Base-by-base conservation (phyloP, 1,284 basidiomycete species). In the Entoloma clypeatum region DNA sequence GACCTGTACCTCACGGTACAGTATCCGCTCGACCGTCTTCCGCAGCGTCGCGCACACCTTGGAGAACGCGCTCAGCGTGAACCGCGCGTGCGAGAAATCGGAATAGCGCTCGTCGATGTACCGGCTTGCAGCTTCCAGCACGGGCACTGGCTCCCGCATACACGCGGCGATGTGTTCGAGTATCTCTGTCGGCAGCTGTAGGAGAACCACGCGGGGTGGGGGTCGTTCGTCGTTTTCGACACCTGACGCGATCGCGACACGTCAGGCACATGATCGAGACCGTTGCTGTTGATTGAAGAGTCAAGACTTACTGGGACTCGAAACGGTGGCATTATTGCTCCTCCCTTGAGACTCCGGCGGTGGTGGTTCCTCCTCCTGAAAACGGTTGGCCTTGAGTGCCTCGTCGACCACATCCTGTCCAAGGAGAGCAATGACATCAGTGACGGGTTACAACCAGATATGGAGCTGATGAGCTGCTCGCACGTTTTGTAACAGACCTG, bases 101-200 rank as follows among this genome's bases (percentile, higher is more conserved):
- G 52, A 50, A 30, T 56, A 53, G 36, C 52, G 52, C 23, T 58
- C 52, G 17, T 53, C 47, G 39, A 59, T 54, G 43, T 52, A 59
- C 6, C 49, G 41, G 13, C 53, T 51, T 27, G 55, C 55, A 5
- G 50, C 40, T 26, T 58, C 50, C 17, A 59, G 42, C 19, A 44
- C 31, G 4, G 39, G 48, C 3, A 37, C 24, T 17, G 48, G 47
- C 21, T 50, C 47, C 36, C 53, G 54, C 11, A 57, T 32, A n/a
- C 41, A 54, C 2, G 43, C 26, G 13, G 58, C 55, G 18, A 57
- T 58, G 17, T 50, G 50, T 36, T 60, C 56, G 24, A 58, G 45
- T 22, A 60, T 51, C 28, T 60, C 58, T 6, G 41, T 30, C 1
- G 57, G 58, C 1, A 60, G 52, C 27, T 59, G 51, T 10, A 59